Evolutionary conservation across 2,329 filamentous ascomycete genomes (phyloP).

Genomic region (Cladorrhinum sp.): DNA sequence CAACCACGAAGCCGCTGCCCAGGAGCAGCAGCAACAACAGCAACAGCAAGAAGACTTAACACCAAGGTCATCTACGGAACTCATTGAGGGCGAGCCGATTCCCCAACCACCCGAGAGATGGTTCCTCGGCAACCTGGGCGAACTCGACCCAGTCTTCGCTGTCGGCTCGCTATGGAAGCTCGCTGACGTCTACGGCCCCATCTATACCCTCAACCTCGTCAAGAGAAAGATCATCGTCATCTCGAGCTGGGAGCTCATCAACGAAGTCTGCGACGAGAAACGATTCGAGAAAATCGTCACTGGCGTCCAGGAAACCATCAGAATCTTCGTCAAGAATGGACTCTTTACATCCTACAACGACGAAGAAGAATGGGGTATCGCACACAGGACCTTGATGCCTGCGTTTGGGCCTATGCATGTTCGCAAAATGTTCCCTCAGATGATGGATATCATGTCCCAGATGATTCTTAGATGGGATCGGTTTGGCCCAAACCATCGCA

Average conservation of each 20-base stretch:
- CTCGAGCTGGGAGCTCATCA: conserved; percentile 47
- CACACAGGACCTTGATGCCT: conserved; percentile 19
- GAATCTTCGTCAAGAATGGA: conserved; percentile 18
- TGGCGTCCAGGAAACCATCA: conserved; percentile 15
- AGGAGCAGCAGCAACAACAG: not conserved
- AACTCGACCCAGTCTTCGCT: conserved; percentile 26
- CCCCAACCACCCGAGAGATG: conserved; percentile 22
- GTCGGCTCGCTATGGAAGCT: conserved; percentile 22
- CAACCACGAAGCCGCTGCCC: conserved; percentile 1
- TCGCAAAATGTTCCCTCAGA: conserved; percentile 19
- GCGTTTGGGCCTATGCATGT: conserved; percentile 21
- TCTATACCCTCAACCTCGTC: conserved; percentile 23
- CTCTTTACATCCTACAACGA: conserved; percentile 21
- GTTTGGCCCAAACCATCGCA: conserved; percentile 19
- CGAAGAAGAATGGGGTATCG: conserved; percentile 24
- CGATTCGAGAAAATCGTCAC: conserved; percentile 20
- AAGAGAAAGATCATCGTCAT: conserved; percentile 40
- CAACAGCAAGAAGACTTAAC: not conserved
- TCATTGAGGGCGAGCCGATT: conserved; percentile 17
- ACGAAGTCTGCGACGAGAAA: conserved; percentile 31
- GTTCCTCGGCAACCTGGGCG: conserved; percentile 25
- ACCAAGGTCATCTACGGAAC: not conserved
- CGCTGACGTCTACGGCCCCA: conserved; percentile 23
- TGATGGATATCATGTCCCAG: conserved; percentile 22
- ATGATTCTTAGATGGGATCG: conserved; percentile 25